Conservation (phyloP, 2,329 filamentous ascomycete genomes). For the Xylariaceae sp. region DNA sequence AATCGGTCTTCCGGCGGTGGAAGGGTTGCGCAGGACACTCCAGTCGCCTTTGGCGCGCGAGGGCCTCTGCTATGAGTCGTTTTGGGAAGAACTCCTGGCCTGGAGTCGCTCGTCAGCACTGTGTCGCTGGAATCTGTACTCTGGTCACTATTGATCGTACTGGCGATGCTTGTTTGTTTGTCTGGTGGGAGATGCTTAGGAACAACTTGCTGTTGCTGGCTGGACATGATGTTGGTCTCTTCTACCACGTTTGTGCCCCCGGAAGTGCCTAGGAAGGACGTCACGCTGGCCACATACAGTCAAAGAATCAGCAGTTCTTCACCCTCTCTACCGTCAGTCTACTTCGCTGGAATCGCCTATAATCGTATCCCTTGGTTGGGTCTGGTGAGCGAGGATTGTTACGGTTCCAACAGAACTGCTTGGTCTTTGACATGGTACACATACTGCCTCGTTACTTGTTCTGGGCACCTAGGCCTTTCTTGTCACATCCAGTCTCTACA, state of each 20-base stretch:
- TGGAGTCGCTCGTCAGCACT: conserved; percentile 77
- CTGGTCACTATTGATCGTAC: conserved; percentile 50
- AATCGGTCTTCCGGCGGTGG: conserved; percentile 48
- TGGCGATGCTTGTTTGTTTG: conserved; percentile 33
- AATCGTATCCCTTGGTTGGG: conserved; percentile 34
- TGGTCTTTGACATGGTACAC: conserved; percentile 40
- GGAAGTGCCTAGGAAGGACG: conserved; percentile 51
- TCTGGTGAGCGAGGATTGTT: conserved; percentile 47
- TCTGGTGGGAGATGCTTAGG: conserved; percentile 39
- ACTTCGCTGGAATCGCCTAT: conserved; percentile 53
- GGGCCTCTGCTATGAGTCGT: conserved; percentile 73
- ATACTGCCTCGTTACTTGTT: conserved; percentile 47
- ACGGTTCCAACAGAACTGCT: conserved; percentile 55
- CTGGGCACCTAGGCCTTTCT: conserved; percentile 48
- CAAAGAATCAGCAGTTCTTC: conserved; percentile 49
- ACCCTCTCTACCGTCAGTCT: conserved; percentile 28
- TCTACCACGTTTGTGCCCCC: conserved; percentile 30
- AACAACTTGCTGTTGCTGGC: conserved; percentile 34
- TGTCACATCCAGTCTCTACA: conserved; percentile 32
- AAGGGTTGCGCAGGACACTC: conserved; percentile 58
- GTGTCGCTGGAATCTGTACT: conserved; percentile 67
- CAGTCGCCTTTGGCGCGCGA: conserved; percentile 64
- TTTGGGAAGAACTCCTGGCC: conserved; percentile 74
- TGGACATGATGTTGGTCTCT: conserved; percentile 31
- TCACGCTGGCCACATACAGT: conserved; percentile 56